Base-by-base conservation (phyloP, 495 filamentous ascomycete species). In the Sabuloglossum arenarium region DNA sequence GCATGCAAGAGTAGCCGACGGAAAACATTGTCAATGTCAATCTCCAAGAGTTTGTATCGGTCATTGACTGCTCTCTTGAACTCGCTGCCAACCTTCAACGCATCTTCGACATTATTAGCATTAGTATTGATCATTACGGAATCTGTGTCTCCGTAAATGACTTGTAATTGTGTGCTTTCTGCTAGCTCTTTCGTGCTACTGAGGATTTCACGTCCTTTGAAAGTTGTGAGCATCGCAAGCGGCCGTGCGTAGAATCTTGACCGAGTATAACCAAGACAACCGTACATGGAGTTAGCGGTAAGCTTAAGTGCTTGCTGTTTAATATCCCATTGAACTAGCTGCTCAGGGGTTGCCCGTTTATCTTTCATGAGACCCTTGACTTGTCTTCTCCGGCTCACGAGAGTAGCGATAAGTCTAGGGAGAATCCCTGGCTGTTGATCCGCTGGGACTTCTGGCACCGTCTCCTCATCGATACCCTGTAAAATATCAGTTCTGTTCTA, bases 101-200 rank as follows among this genome's bases (percentile, higher is more conserved):
- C 89, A 60, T 94, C 90, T 29, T 84, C 81, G 29, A 97, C 85
- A 56, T 85, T 94, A 64, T 95, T 86, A 52, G 86, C 86, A 66
- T 95, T 95, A 50, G 91, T 94, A 62, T 98, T 97, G 69, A 98
- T 95, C 91, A 98, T 98, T 69, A 98, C 91, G 24, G 91, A 98
- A 66, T 98, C 91, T 24, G 91, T 98, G 70, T 98, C 91, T 69
- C 91, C 91, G 64, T 98, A 98, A 57, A 98, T 94, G 66, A 98
- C 91, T 59, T 85, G 80, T 49, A 98, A 75, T 39, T 84, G 78
- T 52, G 82, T 88, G 56, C 78, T 84, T 66, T 97, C 90, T 0
- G 89, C 91, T 37, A 98, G 75, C 28, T 93, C 88, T 68, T 95
- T 97, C 56, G 91, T 98, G 63, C 84, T 89, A 55, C 84, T 77